These are phyloP conservation scores for Diaporthe sp. DNA, from an alignment of 2,329 filamentous ascomycete species.

Conservation along the genomic window DNA sequence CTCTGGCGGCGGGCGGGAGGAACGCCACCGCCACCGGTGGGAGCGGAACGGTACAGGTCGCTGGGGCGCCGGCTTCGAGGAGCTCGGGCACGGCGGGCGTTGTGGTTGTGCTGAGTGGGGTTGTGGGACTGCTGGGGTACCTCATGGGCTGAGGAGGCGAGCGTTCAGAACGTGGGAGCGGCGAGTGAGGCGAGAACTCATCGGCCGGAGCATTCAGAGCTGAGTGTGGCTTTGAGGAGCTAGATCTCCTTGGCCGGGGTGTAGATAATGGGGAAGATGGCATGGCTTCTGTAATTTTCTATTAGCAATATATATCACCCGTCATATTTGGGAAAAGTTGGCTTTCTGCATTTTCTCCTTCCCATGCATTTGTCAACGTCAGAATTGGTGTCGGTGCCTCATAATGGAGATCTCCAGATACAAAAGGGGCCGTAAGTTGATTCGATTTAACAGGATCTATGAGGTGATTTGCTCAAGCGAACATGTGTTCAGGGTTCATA, in stretches of 20 bases:
- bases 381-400: neutral
- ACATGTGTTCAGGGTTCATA: constrained; percentile 44
- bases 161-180: neutral
- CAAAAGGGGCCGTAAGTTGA: neutral
- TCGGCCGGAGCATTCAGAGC: neutral
- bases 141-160: constrained; percentile 12
- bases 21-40: neutral
- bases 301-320: constrained; percentile 2
- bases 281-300: constrained; percentile 22
- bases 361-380: neutral
- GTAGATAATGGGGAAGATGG: neutral
- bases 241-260: constrained; percentile 18
- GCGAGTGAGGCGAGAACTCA: neutral
- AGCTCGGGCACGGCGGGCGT: constrained; percentile 14
- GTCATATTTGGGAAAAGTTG: neutral
- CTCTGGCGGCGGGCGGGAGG: neutral
- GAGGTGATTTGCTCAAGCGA: neutral
- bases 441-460: neutral
- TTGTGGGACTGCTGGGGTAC: constrained; percentile 13
- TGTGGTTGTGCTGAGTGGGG: constrained; percentile 9
- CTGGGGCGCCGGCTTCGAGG: constrained; percentile 15
- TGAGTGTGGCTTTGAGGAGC: constrained; percentile 23
- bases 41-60: constrained; percentile 14
- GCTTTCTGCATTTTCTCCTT: neutral
- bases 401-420: neutral